Percentiles rank a stretch among this genome's conserved stretches.
These are phyloP conservation scores for Raddia guianensis DNA, from an alignment of 176 grass and related monocot genomes.

Conservation along the genomic window DNA sequence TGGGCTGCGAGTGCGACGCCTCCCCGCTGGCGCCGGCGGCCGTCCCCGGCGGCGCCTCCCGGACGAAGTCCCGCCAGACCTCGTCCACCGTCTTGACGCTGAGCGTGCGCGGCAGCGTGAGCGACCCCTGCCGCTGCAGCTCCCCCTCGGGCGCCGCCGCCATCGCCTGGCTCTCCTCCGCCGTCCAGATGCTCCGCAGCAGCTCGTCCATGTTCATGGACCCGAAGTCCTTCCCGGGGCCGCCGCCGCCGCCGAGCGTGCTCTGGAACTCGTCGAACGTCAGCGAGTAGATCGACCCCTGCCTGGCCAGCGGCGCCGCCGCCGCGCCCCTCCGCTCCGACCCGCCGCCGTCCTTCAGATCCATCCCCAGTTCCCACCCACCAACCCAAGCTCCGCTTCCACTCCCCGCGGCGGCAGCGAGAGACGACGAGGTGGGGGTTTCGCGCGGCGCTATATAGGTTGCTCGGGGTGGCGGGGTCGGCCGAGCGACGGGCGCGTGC, in stretches of 20 bases:
- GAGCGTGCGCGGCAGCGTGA: slow-evolving; percentile 71
- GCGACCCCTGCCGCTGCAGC: slow-evolving; percentile 73
- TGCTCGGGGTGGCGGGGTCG: slow-evolving; percentile 33
- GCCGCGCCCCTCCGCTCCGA: slow-evolving; percentile 25
- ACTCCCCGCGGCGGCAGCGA: background rate
- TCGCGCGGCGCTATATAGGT: slow-evolving; percentile 48
- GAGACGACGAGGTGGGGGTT: background rate
- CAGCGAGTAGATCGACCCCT: slow-evolving; percentile 79
- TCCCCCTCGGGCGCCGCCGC: slow-evolving; percentile 32
- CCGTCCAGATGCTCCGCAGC: slow-evolving; percentile 86
- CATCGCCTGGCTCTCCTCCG: slow-evolving; percentile 81
- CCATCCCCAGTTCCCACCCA: slow-evolving; percentile 29
- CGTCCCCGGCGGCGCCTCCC: slow-evolving; percentile 29
- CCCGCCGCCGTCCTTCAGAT: slow-evolving; percentile 34
- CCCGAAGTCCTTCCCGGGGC: slow-evolving; percentile 75
- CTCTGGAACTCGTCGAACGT: slow-evolving; percentile 90
- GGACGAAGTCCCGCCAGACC: slow-evolving; percentile 64
- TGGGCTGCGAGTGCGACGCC: slow-evolving; percentile 37
- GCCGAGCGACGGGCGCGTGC: slow-evolving; percentile 20
- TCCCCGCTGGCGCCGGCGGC: background rate
- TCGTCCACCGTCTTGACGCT: slow-evolving; percentile 86
- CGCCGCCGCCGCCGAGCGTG: slow-evolving; percentile 52
- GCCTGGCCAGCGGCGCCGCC: slow-evolving; percentile 49
- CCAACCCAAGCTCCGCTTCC: background rate
- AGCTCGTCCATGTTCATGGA: slow-evolving; percentile 98